phyloP scores from a whole-genome alignment of 768 basidiomycete genomes.

The Asterophora lycoperdoides region DNA sequence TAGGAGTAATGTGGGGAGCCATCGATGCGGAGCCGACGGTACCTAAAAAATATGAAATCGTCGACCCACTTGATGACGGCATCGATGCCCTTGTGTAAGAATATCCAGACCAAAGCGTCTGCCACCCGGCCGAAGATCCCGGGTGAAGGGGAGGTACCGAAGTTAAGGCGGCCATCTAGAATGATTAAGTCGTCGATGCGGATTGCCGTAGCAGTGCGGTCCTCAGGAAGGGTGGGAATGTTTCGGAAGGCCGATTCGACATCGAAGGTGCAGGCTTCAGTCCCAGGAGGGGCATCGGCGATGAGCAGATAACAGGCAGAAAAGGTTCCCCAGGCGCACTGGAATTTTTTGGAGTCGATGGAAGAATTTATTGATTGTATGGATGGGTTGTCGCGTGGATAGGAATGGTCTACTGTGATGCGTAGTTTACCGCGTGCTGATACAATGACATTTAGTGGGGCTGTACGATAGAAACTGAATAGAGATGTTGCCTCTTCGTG shows the following conservation, averaged over 20 bases:
- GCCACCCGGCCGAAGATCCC: not conserved
- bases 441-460: slow-evolving; percentile 1
- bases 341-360: not conserved
- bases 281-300: not conserved
- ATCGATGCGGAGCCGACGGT: not conserved
- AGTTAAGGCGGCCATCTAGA: not conserved
- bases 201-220: not conserved
- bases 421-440: not conserved
- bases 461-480: slow-evolving; percentile 1
- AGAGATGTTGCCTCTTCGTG: not conserved
- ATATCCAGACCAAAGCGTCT: not conserved
- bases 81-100: no score
- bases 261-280: not conserved
- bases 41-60: not conserved
- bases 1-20: not conserved
- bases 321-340: slow-evolving; percentile 1
- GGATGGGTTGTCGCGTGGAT: not conserved
- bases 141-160: not conserved
- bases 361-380: not conserved
- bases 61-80: not conserved
- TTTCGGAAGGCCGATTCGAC: not conserved
- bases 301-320: not conserved
- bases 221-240: not conserved
- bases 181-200: not conserved
- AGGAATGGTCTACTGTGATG: slow-evolving; percentile 1